Conservation (phyloP, 805 yeast genomes). For the Saccharomycopsis fibuligera region DNA sequence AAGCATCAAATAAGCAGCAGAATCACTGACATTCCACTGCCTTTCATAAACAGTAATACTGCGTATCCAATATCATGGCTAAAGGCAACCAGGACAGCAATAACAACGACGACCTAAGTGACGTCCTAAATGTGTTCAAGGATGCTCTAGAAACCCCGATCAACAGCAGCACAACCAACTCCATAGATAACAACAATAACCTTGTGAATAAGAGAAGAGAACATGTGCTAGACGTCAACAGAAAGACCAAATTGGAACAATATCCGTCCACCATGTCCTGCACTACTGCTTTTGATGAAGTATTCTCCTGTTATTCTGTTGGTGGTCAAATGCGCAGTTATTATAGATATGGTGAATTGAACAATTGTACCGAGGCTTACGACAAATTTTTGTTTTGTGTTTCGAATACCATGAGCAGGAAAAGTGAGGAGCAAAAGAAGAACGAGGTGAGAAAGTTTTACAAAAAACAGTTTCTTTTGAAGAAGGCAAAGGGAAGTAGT, state of each 20-base stretch:
- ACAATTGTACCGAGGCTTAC: slow-evolving; percentile 62
- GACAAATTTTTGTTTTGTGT: slow-evolving; percentile 79
- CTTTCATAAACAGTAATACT: too few species aligned
- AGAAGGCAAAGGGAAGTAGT: slow-evolving; percentile 62
- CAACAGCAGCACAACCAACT: too few species aligned
- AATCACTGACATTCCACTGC: too few species aligned
- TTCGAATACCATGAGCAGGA: slow-evolving; percentile 49
- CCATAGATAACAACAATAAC: background rate
- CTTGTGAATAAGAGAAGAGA: slow-evolving; percentile 8
- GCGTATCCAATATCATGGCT: too few species aligned
- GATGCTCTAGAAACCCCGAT: slow-evolving; percentile 11
- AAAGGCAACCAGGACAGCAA: too few species aligned
- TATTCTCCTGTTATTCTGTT: slow-evolving; percentile 77
- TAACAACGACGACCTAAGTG: slow-evolving; percentile 14
- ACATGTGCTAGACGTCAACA: slow-evolving; percentile 4
- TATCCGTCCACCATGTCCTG: slow-evolving; percentile 46
- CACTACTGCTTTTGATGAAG: slow-evolving; percentile 79
- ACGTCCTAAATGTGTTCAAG: slow-evolving; percentile 16
- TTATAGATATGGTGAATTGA: slow-evolving; percentile 76
- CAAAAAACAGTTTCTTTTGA: slow-evolving; percentile 53
- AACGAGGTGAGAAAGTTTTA: slow-evolving; percentile 61
- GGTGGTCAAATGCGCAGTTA: slow-evolving; percentile 86
- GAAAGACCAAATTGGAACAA: slow-evolving; percentile 3
- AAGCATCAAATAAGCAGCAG: too few species aligned
- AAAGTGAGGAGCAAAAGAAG: slow-evolving; percentile 32